Conservation (phyloP, 768 basidiomycete genomes). For the Trametes elegans region DNA sequence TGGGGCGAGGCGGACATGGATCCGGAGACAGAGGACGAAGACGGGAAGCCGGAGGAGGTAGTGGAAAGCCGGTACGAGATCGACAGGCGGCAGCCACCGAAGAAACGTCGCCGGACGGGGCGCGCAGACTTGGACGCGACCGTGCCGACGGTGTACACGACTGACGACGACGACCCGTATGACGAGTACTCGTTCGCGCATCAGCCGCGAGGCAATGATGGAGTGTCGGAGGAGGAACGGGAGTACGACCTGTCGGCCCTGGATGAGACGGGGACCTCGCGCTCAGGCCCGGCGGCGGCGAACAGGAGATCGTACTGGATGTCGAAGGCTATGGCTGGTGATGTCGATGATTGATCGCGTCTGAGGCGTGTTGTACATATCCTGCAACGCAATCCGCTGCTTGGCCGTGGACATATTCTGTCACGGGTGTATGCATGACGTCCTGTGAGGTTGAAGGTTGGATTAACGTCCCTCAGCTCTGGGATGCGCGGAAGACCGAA, state of each 20-base stretch:
- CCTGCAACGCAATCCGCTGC: not conserved
- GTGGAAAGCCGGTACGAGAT: constrained; percentile 45
- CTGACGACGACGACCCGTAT: constrained; percentile 42
- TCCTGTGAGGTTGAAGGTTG: too few species aligned
- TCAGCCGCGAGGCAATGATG: constrained; percentile 23
- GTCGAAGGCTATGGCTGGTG: constrained; percentile 44
- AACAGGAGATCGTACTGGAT: constrained; percentile 56
- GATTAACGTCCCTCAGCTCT: too few species aligned
- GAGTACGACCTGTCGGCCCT: constrained; percentile 22
- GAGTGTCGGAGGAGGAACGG: constrained; percentile 30
- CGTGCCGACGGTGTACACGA: constrained; percentile 48
- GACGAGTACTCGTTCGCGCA: constrained; percentile 25
- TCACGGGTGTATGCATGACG: not conserved
- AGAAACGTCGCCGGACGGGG: constrained; percentile 47
- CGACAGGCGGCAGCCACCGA: constrained; percentile 39
- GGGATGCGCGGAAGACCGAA: too few species aligned
- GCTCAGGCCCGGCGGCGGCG: constrained; percentile 31
- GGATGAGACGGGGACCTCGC: constrained; percentile 3
- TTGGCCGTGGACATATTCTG: not conserved
- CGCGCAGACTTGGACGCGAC: constrained; percentile 24
- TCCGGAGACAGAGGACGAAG: constrained; percentile 27
- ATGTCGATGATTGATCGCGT: constrained; percentile 25
- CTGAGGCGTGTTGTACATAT: not conserved
- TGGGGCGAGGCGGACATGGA: constrained; percentile 42
- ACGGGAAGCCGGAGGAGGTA: constrained; percentile 43